Percentiles rank a stretch among this genome's conserved stretches.
Evolutionary conservation across 176 grass and related monocot genomes (phyloP).

Genomic region (Hordeum marinum): DNA sequence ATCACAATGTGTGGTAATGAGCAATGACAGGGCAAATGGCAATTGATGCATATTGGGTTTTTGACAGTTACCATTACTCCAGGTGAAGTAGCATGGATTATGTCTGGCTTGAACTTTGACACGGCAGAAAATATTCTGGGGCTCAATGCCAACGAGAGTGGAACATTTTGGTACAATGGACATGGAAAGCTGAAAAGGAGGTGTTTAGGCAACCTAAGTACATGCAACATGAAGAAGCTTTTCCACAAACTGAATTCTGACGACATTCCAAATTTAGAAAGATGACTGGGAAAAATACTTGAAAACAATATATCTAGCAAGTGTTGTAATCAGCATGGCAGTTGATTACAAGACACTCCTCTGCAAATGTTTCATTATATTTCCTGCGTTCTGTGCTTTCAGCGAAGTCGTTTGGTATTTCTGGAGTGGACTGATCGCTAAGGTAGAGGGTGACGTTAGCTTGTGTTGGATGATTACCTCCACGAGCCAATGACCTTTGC

Average conservation of each 20-base stretch:
- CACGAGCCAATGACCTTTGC: slow-evolving; percentile 94
- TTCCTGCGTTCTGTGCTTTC: neutral
- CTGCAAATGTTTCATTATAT: neutral
- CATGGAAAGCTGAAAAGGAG: slow-evolving; percentile 80
- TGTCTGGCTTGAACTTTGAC: slow-evolving; percentile 87
- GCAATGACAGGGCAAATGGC: neutral
- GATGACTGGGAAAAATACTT: neutral
- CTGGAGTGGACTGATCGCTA: neutral
- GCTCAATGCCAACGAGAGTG: slow-evolving; percentile 82
- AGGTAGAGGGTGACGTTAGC: neutral
- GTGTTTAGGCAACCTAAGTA: neutral
- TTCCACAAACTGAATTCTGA: slow-evolving; percentile 1
- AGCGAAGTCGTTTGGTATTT: neutral
- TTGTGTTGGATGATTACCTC: slow-evolving; percentile 56
- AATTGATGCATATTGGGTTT: neutral
- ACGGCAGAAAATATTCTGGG: slow-evolving; percentile 93
- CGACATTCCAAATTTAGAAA: neutral
- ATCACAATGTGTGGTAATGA: neutral
- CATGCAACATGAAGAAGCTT: neutral
- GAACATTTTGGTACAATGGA: slow-evolving; percentile 88
- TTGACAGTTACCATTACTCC: slow-evolving; percentile 76
- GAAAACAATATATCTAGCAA: neutral
- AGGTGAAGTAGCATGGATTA: slow-evolving; percentile 92
- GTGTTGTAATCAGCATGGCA: neutral
- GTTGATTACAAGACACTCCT: neutral